These are phyloP conservation scores for Acacia confusa DNA, from an alignment of 306 rosid species.

Conservation along the genomic window DNA sequence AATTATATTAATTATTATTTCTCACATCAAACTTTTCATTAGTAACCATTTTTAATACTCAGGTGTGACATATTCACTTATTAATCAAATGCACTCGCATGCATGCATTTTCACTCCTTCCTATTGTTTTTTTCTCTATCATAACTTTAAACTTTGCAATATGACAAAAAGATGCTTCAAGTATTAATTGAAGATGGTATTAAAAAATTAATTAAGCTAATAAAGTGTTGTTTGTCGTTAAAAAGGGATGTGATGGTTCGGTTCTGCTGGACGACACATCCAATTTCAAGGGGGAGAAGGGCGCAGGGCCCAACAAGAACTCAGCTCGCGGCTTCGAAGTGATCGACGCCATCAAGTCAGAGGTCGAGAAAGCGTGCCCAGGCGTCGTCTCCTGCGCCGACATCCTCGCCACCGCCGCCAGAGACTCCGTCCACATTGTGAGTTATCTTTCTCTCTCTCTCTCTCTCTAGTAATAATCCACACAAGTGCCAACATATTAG, in stretches of 20 bases:
- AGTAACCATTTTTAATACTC: no score
- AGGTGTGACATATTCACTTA: no score
- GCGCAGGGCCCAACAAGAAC: slow-evolving; percentile 62
- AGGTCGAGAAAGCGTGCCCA: slow-evolving; percentile 67
- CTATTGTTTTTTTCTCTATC: not conserved
- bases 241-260: slow-evolving; percentile 91
- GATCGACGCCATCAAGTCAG: slow-evolving; percentile 69
- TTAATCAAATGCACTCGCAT: not conserved
- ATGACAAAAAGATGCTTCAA: not conserved
- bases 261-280: slow-evolving; percentile 77
- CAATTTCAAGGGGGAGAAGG: slow-evolving; percentile 75
- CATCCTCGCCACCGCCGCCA: slow-evolving; percentile 63
- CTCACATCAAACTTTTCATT: no score
- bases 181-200: not conserved
- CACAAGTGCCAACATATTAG: not conserved
- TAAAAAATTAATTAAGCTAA: not conserved
- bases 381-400: slow-evolving; percentile 88
- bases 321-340: slow-evolving; percentile 83
- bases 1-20: not conserved
- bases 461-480: not conserved
- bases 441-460: not conserved
- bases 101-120: not conserved
- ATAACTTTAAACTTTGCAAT: not conserved
- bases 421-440: slow-evolving; percentile 71
- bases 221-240: not conserved